Evolutionary conservation across 176 grass and related monocot genomes (phyloP), one percentile per base, ranked within the genome.

Genomic region (Cenchrus americanus): DNA sequence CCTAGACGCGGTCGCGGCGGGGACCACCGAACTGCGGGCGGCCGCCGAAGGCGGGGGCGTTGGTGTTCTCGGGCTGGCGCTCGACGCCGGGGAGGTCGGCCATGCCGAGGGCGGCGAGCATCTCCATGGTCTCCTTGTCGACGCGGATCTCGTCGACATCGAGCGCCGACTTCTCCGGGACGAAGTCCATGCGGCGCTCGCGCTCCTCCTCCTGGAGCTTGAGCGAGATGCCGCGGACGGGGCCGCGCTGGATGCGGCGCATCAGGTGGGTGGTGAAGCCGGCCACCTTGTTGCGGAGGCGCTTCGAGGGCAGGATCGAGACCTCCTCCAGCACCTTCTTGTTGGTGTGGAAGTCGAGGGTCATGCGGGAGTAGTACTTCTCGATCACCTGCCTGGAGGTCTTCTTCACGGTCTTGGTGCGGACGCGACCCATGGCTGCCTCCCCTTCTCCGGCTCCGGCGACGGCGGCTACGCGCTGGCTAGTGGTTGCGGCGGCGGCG

Each of bases 131-230:
- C 87, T 97, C 92, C 87, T 97, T 94, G 80, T 97, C 94, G 70
- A 97, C 92, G 40, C 81, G 50, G 82, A 97, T 97, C 83, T 92
- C 84, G 10, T 92, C 90, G 22, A 94, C 82, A 92, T 97, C 92
- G 42, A 97, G 76, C 17, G 89, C 92, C 0, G 94, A 97, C 83
- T 97, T 93, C 41, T 97, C 92, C 4, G 94, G 94, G 8, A 97
- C 92, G 87, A 97, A 97, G 81, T 97, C 94, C 94, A 97, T 97
- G 75, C 92, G 89, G 24, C 92, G 87, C 91, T 97, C 92, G 13
- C 92, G 92, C 87, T 97, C 94, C 94, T 97, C 94, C 92, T 97
- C 94, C 82, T 97, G 94, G 1, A 97, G 87, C 86, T 97, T 92
- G 50, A 97, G 92, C 8, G 94, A 97, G 86, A 97, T 97, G 37